Evolutionary conservation across 371 early-diverging fungal species (phyloP), one percentile per base, ranked within the genome.

Genomic region (Neoconidiobolus thromboides): DNA sequence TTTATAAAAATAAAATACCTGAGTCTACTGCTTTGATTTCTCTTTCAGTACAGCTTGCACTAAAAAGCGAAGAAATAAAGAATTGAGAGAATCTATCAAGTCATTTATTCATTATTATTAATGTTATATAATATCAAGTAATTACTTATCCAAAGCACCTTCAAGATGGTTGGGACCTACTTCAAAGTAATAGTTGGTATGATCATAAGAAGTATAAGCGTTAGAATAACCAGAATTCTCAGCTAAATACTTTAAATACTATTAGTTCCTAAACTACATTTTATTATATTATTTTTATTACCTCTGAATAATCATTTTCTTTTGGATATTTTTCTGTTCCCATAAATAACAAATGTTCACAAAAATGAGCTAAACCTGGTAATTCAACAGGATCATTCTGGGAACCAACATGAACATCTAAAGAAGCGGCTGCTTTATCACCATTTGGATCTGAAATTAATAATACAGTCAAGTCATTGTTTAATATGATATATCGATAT

Each of bases 281-380:
- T 68, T 58, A 58, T 64, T 26, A 5, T 10, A 42, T n/a, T 48
- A 40, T 60, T 59, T 41, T 38, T 1, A 4, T 46, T 61, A 70
- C 72, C 62, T 76, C 72, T 63, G 69, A 81, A 73, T 96, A 96
- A 39, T 90, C 93, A 67, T 93, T 95, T 66, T 95, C 97, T 55
- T 75, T 71, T 12, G 95, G 97, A 69, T 93, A 95, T 71, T 90
- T 53, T 9, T n/a, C 48, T 9, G 53, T 61, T 10, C 61, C 61
- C 92, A 96, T 86, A 70, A 96, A 94, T 43, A 94, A 73, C 67
- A 99, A 69, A 70, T 99, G 99, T 69, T 99, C 99, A 68, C 90
- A 87, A 68, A 98, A 99, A 72, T 99, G 99, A 9, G 98, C 97
- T 61, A 99, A 71, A 0, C 99, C 99, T 65, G 84, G 87, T 46